Conservation (phyloP, 164 flowering plant genomes). For the Tinospora cordifolia region DNA sequence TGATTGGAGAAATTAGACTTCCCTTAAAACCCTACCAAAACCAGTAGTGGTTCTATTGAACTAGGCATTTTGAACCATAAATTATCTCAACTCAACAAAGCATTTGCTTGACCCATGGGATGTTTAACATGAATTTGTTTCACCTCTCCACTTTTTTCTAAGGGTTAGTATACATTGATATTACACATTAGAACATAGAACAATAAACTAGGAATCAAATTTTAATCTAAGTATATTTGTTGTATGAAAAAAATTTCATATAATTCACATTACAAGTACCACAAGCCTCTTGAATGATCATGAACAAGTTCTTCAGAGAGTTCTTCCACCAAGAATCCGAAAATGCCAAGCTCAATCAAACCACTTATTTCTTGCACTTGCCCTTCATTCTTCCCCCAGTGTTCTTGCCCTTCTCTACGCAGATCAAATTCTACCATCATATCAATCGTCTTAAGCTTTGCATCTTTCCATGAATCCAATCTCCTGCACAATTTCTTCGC, state of each 20-base stretch:
- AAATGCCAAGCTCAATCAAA: slow-evolving; percentile 49
- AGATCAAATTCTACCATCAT: slow-evolving; percentile 74
- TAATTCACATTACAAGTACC: neutral
- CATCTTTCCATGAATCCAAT: slow-evolving; percentile 53
- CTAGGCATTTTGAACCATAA: too few species aligned
- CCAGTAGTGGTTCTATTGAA: too few species aligned
- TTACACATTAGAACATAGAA: neutral
- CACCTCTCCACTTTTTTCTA: too few species aligned
- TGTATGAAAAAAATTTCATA: neutral
- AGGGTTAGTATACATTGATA: too few species aligned
- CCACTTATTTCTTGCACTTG: slow-evolving; percentile 11
- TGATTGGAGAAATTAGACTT: too few species aligned
- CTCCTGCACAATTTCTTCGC: slow-evolving; percentile 39
- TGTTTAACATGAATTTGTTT: too few species aligned
- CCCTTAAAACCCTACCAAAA: too few species aligned
- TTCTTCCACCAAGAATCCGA: slow-evolving; percentile 48
- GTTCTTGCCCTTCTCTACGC: slow-evolving; percentile 30
- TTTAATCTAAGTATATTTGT: slow-evolving; percentile 1
- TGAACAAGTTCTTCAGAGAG: slow-evolving; percentile 41
- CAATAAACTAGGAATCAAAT: neutral
- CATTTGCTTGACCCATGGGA: too few species aligned
- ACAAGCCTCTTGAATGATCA: neutral
- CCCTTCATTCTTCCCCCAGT: slow-evolving; percentile 35
- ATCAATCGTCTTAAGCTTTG: slow-evolving; percentile 50
- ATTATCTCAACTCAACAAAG: too few species aligned